Evolutionary conservation across 768 basidiomycete genomes (phyloP).

Genomic region (Leucogyrophana mollusca): DNA sequence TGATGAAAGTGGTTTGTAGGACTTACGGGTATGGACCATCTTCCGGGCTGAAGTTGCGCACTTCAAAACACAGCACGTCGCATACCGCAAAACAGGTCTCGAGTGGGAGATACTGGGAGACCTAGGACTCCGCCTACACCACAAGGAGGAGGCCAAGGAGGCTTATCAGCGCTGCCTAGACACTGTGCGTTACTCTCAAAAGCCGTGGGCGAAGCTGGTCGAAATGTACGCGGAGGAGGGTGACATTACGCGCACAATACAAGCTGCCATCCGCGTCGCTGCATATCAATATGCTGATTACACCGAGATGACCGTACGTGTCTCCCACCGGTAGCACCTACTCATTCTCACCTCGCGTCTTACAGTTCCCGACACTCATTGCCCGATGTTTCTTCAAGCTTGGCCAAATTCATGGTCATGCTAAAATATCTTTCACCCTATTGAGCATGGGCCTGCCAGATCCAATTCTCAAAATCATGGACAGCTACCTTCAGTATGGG

Average conservation of each 20-base stretch:
- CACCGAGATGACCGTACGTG: slow-evolving; percentile 80
- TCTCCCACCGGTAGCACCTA: not conserved
- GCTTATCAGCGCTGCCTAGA: slow-evolving; percentile 96
- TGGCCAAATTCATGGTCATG: slow-evolving; percentile 88
- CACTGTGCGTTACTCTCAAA: slow-evolving; percentile 77
- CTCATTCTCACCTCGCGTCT: slow-evolving; percentile 8
- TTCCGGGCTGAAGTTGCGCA: slow-evolving; percentile 98
- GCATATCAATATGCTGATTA: slow-evolving; percentile 92
- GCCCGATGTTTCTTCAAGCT: slow-evolving; percentile 92
- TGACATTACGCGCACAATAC: slow-evolving; percentile 86
- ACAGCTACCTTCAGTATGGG: slow-evolving; percentile 86
- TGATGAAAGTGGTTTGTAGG: slow-evolving; percentile 43
- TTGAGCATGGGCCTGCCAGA: slow-evolving; percentile 94
- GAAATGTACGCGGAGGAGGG: slow-evolving; percentile 98
- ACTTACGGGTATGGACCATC: slow-evolving; percentile 97
- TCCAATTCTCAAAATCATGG: slow-evolving; percentile 88
- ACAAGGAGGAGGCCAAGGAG: slow-evolving; percentile 98
- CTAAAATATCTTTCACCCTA: slow-evolving; percentile 90
- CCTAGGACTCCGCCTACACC: slow-evolving; percentile 87
- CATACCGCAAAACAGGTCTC: slow-evolving; percentile 92
- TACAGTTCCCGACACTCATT: slow-evolving; percentile 86
- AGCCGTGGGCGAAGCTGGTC: slow-evolving; percentile 91
- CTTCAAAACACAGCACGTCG: slow-evolving; percentile 98
- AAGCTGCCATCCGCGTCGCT: slow-evolving; percentile 89
- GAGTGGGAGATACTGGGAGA: slow-evolving; percentile 99